Conservation (phyloP, 257 asterid genomes). For the Solanum okadae region DNA sequence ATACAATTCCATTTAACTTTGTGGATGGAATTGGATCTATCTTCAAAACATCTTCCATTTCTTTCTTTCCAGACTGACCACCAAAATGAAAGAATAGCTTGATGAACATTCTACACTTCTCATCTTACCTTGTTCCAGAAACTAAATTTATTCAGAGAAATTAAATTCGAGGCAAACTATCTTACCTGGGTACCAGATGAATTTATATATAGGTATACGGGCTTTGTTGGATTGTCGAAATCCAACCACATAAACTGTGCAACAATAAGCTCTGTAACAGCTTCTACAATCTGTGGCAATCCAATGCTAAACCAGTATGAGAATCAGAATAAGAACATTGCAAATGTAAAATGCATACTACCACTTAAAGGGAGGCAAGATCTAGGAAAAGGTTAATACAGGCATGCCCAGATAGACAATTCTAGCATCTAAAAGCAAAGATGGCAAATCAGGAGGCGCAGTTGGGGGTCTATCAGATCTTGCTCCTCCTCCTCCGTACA, state of each 20-base stretch:
- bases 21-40: too few relatives aligned
- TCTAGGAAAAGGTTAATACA: constrained; percentile 29
- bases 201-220: constrained; percentile 82
- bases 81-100: background rate
- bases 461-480: constrained; percentile 55
- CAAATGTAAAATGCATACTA: background rate
- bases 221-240: constrained; percentile 61
- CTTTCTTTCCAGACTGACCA: background rate
- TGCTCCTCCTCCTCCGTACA: constrained; percentile 72
- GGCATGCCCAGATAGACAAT: constrained; percentile 97
- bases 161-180: background rate
- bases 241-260: constrained; percentile 91
- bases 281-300: constrained; percentile 69
- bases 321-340: background rate
- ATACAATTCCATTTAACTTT: too few relatives aligned
- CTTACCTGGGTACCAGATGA: constrained; percentile 88
- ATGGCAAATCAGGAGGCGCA: constrained; percentile 95
- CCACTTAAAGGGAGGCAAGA: constrained; percentile 1
- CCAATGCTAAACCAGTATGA: background rate
- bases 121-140: background rate
- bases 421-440: constrained; percentile 82
- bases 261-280: constrained; percentile 83
- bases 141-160: background rate
- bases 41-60: too few relatives aligned
- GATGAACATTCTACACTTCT: background rate